phyloP scores from a whole-genome alignment of 169 alveolate species.

The Plasmodium gonderi region DNA sequence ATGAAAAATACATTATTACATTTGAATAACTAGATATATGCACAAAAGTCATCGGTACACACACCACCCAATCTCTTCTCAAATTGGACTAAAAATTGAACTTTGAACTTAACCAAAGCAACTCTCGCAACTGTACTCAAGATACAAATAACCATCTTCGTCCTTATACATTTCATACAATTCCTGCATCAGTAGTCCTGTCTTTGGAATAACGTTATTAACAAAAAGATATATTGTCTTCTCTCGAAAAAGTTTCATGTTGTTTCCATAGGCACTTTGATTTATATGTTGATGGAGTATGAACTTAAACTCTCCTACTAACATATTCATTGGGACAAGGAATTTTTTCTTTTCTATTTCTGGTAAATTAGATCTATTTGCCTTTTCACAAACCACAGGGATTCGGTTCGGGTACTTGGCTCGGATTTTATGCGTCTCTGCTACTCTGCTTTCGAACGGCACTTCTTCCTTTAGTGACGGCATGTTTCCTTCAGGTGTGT shows the following conservation, averaged over 20 bases:
- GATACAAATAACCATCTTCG: slow-evolving; percentile 88
- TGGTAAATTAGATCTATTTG: slow-evolving; percentile 67
- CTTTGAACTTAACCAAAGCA: slow-evolving; percentile 70
- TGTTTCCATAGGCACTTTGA: slow-evolving; percentile 76
- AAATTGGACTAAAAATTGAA: slow-evolving; percentile 8
- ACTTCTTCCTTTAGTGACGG: slow-evolving; percentile 70
- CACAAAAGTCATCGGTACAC: too few relatives aligned
- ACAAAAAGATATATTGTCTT: slow-evolving; percentile 87
- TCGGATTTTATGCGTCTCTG: slow-evolving; percentile 87
- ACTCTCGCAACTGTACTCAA: slow-evolving; percentile 87
- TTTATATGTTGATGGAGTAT: slow-evolving; percentile 89
- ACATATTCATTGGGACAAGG: slow-evolving; percentile 90
- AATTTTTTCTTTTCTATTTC: slow-evolving; percentile 79
- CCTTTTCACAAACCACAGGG: slow-evolving; percentile 92
- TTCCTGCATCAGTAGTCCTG: slow-evolving; percentile 88
- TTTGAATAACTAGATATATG: too few relatives aligned
- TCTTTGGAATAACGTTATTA: slow-evolving; percentile 84
- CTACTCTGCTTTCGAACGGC: slow-evolving; percentile 85
- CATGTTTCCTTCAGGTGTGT: not conserved
- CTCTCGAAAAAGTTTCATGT: slow-evolving; percentile 78
- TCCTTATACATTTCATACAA: slow-evolving; percentile 86
- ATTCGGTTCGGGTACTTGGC: slow-evolving; percentile 91
- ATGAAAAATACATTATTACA: too few relatives aligned
- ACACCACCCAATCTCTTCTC: not conserved
- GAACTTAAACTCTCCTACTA: slow-evolving; percentile 91